Evolutionary conservation across 2,329 filamentous ascomycete species (phyloP).

Genomic region (Dissoconium aciculare): DNA sequence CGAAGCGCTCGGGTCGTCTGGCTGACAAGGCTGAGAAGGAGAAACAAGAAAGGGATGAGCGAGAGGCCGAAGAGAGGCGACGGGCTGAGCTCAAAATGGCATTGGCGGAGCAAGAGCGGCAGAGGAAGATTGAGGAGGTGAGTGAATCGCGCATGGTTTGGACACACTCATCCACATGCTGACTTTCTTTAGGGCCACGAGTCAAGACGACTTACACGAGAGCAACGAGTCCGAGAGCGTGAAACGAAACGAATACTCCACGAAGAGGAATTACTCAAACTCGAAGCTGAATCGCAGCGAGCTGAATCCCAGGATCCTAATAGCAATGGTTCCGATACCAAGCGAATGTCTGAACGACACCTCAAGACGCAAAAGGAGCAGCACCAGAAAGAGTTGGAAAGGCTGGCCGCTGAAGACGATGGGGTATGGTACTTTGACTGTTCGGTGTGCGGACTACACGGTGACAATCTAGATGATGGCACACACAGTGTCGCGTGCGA

Average conservation of each 20-base stretch:
- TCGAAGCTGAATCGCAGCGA: conserved; percentile 44
- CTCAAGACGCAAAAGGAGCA: conserved; percentile 71
- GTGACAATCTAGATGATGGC: conserved; percentile 79
- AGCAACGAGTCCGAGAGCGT: conserved; percentile 72
- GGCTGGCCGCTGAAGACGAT: conserved; percentile 47
- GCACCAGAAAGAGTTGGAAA: conserved; percentile 59
- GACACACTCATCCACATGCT: too few relatives aligned
- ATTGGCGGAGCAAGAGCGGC: conserved; percentile 37
- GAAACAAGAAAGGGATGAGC: conserved; percentile 54
- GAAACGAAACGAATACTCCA: conserved; percentile 70
- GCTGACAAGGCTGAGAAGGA: conserved; percentile 69
- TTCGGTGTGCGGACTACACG: conserved; percentile 69
- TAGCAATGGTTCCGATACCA: conserved; percentile 35
- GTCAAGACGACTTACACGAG: conserved; percentile 65
- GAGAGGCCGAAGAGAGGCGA: conserved; percentile 54
- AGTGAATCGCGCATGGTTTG: too few relatives aligned
- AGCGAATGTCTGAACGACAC: conserved; percentile 59
- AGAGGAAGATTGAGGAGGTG: conserved; percentile 49
- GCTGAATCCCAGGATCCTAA: conserved; percentile 29
- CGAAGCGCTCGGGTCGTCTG: conserved; percentile 83
- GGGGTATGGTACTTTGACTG: conserved; percentile 94
- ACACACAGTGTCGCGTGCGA: conserved; percentile 90
- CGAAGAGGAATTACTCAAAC: conserved; percentile 64
- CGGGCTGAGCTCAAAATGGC: conserved; percentile 46
- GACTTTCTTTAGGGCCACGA: conserved; percentile 48